Conservation (phyloP, 495 filamentous ascomycete species). For the Xeromyces bisporus region DNA sequence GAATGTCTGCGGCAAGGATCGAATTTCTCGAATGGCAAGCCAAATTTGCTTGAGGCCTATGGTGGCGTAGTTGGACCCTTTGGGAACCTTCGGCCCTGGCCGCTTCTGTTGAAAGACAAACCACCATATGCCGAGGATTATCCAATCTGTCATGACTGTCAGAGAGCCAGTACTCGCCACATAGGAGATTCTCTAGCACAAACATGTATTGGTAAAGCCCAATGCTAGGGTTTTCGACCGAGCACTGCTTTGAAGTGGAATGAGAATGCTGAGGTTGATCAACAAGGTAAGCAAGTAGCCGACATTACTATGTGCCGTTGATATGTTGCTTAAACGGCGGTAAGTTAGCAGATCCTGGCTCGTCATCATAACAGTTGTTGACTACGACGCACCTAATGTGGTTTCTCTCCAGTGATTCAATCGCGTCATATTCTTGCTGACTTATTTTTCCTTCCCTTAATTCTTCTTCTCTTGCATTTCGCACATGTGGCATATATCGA, state of each 20-base stretch:
- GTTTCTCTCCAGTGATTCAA: slow-evolving; percentile 32
- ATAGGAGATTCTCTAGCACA: not conserved
- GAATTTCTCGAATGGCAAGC: slow-evolving; percentile 25
- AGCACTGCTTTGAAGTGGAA: slow-evolving; percentile 24
- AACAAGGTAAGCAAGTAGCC: slow-evolving; percentile 29
- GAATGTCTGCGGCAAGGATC: slow-evolving; percentile 28
- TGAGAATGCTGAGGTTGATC: slow-evolving; percentile 28
- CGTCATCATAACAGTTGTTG: slow-evolving; percentile 5
- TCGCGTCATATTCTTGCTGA: slow-evolving; percentile 26
- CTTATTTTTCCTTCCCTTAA: slow-evolving; percentile 24
- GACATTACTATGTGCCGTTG: slow-evolving; percentile 35
- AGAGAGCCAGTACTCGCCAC: not conserved
- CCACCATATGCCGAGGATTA: slow-evolving; percentile 34
- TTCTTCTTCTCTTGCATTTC: slow-evolving; percentile 30
- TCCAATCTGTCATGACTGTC: slow-evolving; percentile 19
- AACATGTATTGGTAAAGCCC: slow-evolving; percentile 31
- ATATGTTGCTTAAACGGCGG: slow-evolving; percentile 20
- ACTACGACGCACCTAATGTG: slow-evolving; percentile 23
- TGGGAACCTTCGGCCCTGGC: slow-evolving; percentile 26
- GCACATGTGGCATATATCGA: slow-evolving; percentile 30
- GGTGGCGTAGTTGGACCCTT: slow-evolving; percentile 27
- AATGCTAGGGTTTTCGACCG: slow-evolving; percentile 30
- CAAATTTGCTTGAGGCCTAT: slow-evolving; percentile 33
- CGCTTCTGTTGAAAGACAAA: slow-evolving; percentile 34
- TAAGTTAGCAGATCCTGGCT: not conserved